Conservation (phyloP, 73 alveolate genomes). For the Paramecium caudatum region DNA sequence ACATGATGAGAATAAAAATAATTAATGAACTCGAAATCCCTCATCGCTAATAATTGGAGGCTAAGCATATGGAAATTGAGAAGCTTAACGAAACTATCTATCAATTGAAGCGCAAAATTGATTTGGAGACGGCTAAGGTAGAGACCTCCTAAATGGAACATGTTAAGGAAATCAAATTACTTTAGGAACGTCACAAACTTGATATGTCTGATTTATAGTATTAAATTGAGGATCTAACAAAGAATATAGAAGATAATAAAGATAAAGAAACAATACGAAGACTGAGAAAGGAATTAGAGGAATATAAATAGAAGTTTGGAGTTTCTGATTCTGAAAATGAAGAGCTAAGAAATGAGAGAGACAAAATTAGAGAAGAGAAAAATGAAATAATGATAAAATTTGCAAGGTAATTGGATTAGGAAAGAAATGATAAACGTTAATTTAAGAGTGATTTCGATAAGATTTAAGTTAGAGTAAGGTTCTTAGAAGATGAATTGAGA, state of each 20-base stretch:
- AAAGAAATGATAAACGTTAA: slow-evolving; percentile 72
- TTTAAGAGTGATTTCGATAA: slow-evolving; percentile 72
- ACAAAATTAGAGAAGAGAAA: slow-evolving; percentile 74
- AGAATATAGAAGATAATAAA: slow-evolving; percentile 65
- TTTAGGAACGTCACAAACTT: slow-evolving; percentile 61
- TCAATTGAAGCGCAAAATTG: slow-evolving; percentile 62
- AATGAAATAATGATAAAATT: slow-evolving; percentile 72
- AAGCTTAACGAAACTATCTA: slow-evolving; percentile 60
- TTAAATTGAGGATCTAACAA: slow-evolving; percentile 51
- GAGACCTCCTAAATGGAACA: slow-evolving; percentile 45
- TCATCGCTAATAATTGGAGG: slow-evolving; percentile 68
- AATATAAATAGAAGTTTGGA: slow-evolving; percentile 55
- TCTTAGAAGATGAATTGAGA: slow-evolving; percentile 74
- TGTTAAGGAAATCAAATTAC: slow-evolving; percentile 33
- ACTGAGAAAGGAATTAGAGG: slow-evolving; percentile 71
- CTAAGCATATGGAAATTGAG: slow-evolving; percentile 67
- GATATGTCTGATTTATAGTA: slow-evolving; percentile 29
- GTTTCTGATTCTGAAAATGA: slow-evolving; percentile 70
- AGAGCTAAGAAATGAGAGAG: slow-evolving; percentile 76
- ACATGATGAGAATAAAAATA: slow-evolving; percentile 73
- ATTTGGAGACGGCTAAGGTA: slow-evolving; percentile 44
- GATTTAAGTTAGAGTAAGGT: slow-evolving; percentile 57
- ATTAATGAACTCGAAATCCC: slow-evolving; percentile 76
- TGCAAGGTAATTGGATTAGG: slow-evolving; percentile 60
- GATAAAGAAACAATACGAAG: slow-evolving; percentile 69